A percentile compares a stretch with the other conserved stretches of the same genome.
Evolutionary conservation across 2,329 filamentous ascomycete species (phyloP).

Genomic region (Trichoderma sp.): DNA sequence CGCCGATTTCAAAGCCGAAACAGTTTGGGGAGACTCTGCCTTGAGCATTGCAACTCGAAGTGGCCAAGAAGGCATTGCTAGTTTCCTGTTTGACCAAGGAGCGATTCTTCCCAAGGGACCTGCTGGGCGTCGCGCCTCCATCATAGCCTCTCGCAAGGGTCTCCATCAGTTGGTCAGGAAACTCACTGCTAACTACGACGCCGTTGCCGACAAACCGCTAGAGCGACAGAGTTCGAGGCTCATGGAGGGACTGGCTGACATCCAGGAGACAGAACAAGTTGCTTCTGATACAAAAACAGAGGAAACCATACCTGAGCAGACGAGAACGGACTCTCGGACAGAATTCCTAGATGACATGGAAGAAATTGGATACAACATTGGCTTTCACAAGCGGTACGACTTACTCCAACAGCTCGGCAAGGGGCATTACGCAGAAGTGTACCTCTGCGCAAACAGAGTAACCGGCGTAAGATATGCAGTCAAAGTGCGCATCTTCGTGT

Average conservation of each 20-base stretch:
- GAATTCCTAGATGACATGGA: neutral
- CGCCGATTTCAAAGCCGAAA: conserved; percentile 5
- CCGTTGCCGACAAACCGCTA: neutral
- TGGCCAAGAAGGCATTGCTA: conserved; percentile 18
- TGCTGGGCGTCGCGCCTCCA: neutral
- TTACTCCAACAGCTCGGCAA: conserved; percentile 77
- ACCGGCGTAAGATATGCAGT: conserved; percentile 77
- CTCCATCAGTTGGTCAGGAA: conserved; percentile 5
- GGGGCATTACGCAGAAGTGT: conserved; percentile 77
- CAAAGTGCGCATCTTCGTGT: conserved; percentile 57
- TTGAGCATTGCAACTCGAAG: conserved; percentile 18
- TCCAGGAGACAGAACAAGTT: neutral
- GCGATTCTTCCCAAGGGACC: neutral
- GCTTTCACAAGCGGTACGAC: conserved; percentile 50
- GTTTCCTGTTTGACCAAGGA: conserved; percentile 1
- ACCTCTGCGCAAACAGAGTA: conserved; percentile 74
- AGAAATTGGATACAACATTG: neutral
- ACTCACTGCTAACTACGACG: conserved; percentile 4
- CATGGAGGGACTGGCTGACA: neutral
- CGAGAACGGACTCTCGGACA: neutral
- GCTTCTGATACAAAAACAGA: neutral
- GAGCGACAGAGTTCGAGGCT: neutral
- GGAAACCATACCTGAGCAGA: neutral
- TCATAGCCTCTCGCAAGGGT: conserved; percentile 7
- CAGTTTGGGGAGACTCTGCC: conserved; percentile 15